phyloP scores from a whole-genome alignment of 1,284 basidiomycete species.

The Ustilago sp. region DNA sequence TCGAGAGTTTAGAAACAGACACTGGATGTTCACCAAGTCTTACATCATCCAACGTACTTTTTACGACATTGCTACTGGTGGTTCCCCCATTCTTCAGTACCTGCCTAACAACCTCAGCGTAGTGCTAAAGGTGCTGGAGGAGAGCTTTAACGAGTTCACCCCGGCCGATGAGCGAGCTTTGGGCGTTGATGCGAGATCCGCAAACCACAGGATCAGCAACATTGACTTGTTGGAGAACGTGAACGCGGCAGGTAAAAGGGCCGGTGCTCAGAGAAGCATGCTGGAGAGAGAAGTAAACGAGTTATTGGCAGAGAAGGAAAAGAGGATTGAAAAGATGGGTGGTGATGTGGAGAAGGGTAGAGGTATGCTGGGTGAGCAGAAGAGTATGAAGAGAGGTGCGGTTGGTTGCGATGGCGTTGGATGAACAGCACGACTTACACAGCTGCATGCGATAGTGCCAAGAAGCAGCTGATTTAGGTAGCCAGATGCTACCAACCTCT shows the following conservation, averaged over 20 bases:
- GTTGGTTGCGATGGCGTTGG: conserved; percentile 64
- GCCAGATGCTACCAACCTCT: background rate
- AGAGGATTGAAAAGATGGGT: conserved; percentile 35
- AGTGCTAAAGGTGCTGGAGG: conserved; percentile 57
- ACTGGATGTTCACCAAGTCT: conserved; percentile 64
- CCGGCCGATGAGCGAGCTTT: conserved; percentile 26
- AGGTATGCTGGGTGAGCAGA: conserved; percentile 46
- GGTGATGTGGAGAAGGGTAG: conserved; percentile 50
- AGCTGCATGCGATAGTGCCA: background rate
- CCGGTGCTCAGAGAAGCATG: conserved; percentile 49
- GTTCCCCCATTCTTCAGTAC: conserved; percentile 62
- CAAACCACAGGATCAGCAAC: conserved; percentile 29
- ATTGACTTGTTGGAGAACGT: conserved; percentile 50
- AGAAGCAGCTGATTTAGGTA: background rate
- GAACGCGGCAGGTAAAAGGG: conserved; percentile 44
- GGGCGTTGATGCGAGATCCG: background rate
- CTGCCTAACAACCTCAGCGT: conserved; percentile 63
- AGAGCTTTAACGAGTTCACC: conserved; percentile 45
- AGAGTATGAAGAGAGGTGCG: conserved; percentile 47
- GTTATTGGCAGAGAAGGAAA: conserved; percentile 50
- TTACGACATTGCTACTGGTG: conserved; percentile 66
- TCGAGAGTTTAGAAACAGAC: conserved; percentile 64
- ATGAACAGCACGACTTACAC: conserved; percentile 12
- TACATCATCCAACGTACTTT: conserved; percentile 64
- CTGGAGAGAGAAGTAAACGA: conserved; percentile 56